phyloP scores from a whole-genome alignment of 2,329 filamentous ascomycete species.

The Clarireedia homoeocarpa region DNA sequence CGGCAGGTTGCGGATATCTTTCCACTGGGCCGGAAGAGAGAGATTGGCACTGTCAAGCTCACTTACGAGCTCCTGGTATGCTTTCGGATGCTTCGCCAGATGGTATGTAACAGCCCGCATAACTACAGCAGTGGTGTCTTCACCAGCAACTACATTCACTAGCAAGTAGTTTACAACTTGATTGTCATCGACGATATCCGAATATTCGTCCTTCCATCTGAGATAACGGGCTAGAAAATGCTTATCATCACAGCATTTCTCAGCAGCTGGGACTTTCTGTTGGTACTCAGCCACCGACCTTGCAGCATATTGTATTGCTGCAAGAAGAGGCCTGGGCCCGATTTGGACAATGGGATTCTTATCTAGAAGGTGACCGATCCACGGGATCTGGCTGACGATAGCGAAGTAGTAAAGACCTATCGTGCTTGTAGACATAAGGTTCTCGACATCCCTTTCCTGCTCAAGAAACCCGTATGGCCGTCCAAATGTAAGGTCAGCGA shows the following conservation, averaged over 20 bases:
- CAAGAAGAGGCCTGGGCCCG: not conserved
- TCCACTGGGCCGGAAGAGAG: not conserved
- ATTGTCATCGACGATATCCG: not conserved
- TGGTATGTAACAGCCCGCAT: not conserved
- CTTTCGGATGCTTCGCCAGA: not conserved
- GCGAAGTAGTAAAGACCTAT: not conserved
- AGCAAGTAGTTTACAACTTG: not conserved
- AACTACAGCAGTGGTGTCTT: not conserved
- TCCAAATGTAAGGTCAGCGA: not conserved
- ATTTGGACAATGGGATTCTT: not conserved
- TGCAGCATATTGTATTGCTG: not conserved
- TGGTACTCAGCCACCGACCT: not conserved
- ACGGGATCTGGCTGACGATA: slow-evolving; percentile 1
- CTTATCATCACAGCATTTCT: not conserved
- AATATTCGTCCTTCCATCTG: not conserved
- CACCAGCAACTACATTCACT: not conserved
- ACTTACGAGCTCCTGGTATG: not conserved
- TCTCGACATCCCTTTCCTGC: not conserved
- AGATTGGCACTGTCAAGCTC: not conserved
- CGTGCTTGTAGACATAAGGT: not conserved
- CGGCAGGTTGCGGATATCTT: not conserved
- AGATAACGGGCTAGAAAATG: not conserved
- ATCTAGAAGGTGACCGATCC: not conserved
- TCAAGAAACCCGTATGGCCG: not conserved
- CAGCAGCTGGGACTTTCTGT: not conserved